Evolutionary conservation across 2,329 filamentous ascomycete genomes (phyloP).

Genomic region (Alternaria viburni): DNA sequence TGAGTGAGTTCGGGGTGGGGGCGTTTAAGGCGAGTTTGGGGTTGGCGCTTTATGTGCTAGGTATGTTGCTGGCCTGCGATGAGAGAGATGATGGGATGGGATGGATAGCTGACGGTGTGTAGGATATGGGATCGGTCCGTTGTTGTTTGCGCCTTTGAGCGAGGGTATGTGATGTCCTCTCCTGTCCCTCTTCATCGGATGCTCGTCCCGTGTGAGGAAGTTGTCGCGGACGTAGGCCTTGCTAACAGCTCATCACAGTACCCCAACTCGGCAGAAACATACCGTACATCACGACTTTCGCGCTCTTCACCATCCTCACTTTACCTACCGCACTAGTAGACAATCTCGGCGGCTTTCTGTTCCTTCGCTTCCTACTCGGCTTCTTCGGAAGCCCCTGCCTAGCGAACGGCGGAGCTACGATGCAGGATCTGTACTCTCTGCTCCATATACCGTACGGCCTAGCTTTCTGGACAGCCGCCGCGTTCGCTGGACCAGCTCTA

Average conservation of each 20-base stretch:
- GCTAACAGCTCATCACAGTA: background rate
- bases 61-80: background rate
- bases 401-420: slow-evolving; percentile 47
- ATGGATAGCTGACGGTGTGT: background rate
- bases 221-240: background rate
- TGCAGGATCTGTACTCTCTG: slow-evolving; percentile 50
- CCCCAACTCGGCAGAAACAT: slow-evolving; percentile 65
- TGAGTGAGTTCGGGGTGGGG: slow-evolving; percentile 60
- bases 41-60: slow-evolving; percentile 66
- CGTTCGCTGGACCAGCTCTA: slow-evolving; percentile 68
- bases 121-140: slow-evolving; percentile 66
- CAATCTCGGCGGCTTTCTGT: slow-evolving; percentile 69
- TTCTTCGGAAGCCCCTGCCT: slow-evolving; percentile 50
- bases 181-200: background rate
- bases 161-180: slow-evolving; percentile 49
- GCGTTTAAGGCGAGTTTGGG: slow-evolving; percentile 62
- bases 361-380: slow-evolving; percentile 53
- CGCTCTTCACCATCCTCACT: slow-evolving; percentile 70
- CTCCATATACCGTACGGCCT: slow-evolving; percentile 55
- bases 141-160: slow-evolving; percentile 69
- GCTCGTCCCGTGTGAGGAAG: background rate
- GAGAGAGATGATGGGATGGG: background rate
- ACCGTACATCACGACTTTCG: slow-evolving; percentile 71
- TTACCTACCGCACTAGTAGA: slow-evolving; percentile 68
- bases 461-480: slow-evolving; percentile 53